Evolutionary conservation across 345 rosid genomes (phyloP).

Genomic region (Cochlearia excelsa): DNA sequence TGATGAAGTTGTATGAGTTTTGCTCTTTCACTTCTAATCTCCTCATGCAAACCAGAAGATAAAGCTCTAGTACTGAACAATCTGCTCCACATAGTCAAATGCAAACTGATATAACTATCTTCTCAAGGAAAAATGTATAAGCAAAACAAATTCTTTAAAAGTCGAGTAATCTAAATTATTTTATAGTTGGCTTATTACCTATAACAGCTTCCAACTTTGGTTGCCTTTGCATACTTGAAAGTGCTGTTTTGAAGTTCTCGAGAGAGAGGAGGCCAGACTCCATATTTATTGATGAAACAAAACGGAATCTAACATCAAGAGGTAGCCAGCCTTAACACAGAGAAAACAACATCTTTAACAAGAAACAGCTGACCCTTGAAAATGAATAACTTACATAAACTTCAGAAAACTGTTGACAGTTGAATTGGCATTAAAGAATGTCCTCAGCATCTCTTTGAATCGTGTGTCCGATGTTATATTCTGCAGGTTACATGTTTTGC

Average conservation of each 20-base stretch:
- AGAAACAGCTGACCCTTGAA: constrained; percentile 10
- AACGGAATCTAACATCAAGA: constrained; percentile 56
- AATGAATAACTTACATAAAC: constrained; percentile 60
- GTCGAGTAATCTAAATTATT: constrained; percentile 3
- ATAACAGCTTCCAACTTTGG: constrained; percentile 74
- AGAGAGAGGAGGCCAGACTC: constrained; percentile 63
- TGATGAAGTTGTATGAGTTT: constrained; percentile 70
- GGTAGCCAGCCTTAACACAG: constrained; percentile 20
- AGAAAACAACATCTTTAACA: constrained; percentile 19
- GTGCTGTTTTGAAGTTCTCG: constrained; percentile 75
- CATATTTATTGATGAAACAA: constrained; percentile 63
- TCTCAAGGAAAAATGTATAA: constrained; percentile 10
- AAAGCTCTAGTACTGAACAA: constrained; percentile 87
- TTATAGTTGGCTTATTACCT: constrained; percentile 41
- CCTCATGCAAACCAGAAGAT: constrained; percentile 80
- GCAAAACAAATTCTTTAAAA: constrained; percentile 11
- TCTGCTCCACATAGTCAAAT: constrained; percentile 43
- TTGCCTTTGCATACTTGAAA: constrained; percentile 61
- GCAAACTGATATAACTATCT: constrained; percentile 1
- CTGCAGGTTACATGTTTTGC: constrained; percentile 35
- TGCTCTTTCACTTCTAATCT: constrained; percentile 86
- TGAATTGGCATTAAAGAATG: constrained; percentile 46
- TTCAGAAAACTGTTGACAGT: constrained; percentile 58
- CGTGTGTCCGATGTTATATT: constrained; percentile 56
- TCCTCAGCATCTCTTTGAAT: constrained; percentile 58